These are phyloP conservation scores for Fusarium nisikadoi DNA, from an alignment of 2,329 filamentous ascomycete species.

Conservation along the genomic window DNA sequence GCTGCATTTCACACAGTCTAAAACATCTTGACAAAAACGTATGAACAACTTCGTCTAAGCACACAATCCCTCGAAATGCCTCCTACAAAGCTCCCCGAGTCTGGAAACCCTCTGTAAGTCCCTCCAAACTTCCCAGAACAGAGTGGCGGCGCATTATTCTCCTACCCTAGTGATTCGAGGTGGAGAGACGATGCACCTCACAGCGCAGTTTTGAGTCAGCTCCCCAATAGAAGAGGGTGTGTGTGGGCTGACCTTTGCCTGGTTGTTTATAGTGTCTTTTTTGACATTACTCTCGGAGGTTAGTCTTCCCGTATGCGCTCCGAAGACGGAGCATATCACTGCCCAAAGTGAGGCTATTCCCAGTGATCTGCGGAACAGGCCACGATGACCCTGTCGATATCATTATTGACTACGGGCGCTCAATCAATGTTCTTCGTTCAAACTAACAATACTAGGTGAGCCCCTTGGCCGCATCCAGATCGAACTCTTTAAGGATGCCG, in stretches of 20 bases:
- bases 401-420: background rate
- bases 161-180: constrained; percentile 22
- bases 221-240: constrained; percentile 18
- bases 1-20: constrained; percentile 6
- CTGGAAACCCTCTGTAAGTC: constrained; percentile 60
- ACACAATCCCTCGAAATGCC: constrained; percentile 48
- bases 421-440: background rate
- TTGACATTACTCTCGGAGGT: constrained; percentile 84
- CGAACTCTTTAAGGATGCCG: constrained; percentile 86
- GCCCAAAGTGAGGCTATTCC: constrained; percentile 34
- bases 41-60: background rate
- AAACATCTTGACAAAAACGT: constrained; percentile 8
- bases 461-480: constrained; percentile 88
- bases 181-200: constrained; percentile 29
- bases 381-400: background rate
- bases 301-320: constrained; percentile 29
- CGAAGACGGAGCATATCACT: constrained; percentile 12
- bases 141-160: constrained; percentile 28
- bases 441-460: constrained; percentile 67
- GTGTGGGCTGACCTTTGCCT: constrained; percentile 40
- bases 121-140: background rate
- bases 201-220: constrained; percentile 30
- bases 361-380: constrained; percentile 1
- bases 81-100: constrained; percentile 58
- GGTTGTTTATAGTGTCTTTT: constrained; percentile 67